phyloP scores from a whole-genome alignment of 2,329 filamentous ascomycete species.

The Teratosphaeria gauchensis region DNA sequence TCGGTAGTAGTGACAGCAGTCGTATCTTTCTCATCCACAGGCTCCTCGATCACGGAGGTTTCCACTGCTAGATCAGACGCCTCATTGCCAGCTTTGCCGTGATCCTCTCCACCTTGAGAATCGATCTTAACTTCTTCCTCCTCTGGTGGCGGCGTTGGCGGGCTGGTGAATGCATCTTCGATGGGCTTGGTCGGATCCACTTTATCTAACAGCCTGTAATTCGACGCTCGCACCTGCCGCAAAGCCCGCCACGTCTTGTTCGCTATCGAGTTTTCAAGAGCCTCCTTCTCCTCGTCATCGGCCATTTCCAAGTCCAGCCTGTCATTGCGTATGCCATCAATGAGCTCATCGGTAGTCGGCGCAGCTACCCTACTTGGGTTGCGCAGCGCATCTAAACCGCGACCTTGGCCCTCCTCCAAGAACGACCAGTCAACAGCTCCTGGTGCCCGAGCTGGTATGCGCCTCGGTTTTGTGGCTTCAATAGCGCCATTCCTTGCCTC shows the following conservation, averaged over 20 bases:
- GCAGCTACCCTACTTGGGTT: slow-evolving; percentile 52
- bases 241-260: slow-evolving; percentile 89
- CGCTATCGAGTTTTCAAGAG: slow-evolving; percentile 60
- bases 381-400: slow-evolving; percentile 61
- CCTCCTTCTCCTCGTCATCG: slow-evolving; percentile 49
- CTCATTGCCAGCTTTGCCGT: background rate
- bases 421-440: slow-evolving; percentile 71
- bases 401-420: slow-evolving; percentile 55
- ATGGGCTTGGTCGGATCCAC: slow-evolving; percentile 73
- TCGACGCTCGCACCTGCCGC: slow-evolving; percentile 64
- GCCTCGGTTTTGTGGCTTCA: slow-evolving; percentile 60
- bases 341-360: slow-evolving; percentile 61
- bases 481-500: slow-evolving; percentile 58
- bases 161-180: slow-evolving; percentile 20
- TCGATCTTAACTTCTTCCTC: background rate
- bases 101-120: background rate
- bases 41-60: background rate
- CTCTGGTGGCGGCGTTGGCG: background rate
- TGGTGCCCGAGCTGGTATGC: slow-evolving; percentile 57
- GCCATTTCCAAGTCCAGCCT: slow-evolving; percentile 84
- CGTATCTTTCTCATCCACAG: background rate
- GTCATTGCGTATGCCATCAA: slow-evolving; percentile 63
- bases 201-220: slow-evolving; percentile 72
- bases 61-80: background rate
- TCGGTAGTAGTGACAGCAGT: background rate